Conservation (phyloP, 805 yeast genomes). For the Yarrowia divulgata region DNA sequence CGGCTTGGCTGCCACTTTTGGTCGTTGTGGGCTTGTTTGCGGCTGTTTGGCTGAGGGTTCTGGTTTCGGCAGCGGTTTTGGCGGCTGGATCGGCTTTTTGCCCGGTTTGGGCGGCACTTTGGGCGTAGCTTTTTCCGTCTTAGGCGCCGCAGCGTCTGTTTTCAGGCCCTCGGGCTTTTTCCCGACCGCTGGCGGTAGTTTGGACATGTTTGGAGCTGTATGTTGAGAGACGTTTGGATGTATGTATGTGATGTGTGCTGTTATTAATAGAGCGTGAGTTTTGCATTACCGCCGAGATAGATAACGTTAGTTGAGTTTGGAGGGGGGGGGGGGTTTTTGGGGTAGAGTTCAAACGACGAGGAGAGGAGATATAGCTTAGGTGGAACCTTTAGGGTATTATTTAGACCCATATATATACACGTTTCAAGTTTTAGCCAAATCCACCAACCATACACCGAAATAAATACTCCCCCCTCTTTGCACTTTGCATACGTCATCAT, state of each 20-base stretch:
- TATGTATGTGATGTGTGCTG: background rate
- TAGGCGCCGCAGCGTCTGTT: background rate
- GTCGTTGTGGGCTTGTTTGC: background rate
- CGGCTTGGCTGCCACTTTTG: constrained; percentile 12
- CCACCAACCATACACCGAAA: background rate
- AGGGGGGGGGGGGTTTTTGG: background rate
- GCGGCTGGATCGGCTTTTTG: background rate
- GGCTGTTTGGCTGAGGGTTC: background rate
- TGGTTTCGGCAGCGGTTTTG: constrained; percentile 6
- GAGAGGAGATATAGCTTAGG: background rate
- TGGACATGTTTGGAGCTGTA: constrained; percentile 8
- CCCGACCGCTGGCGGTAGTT: constrained; percentile 20
- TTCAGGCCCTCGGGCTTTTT: constrained; percentile 26
- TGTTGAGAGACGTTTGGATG: background rate
- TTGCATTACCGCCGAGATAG: background rate
- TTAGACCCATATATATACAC: too few species aligned
- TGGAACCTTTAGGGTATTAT: background rate
- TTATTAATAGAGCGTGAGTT: constrained; percentile 10
- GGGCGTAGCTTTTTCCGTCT: constrained; percentile 4
- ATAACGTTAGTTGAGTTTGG: background rate
- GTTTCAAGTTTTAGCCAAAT: too few species aligned
- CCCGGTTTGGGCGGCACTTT: constrained; percentile 9
- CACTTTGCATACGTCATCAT: background rate
- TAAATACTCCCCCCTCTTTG: background rate
- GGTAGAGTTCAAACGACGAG: too few species aligned